Base-by-base conservation (phyloP, 768 basidiomycete species). In the Coprinopsis cinerea region DNA sequence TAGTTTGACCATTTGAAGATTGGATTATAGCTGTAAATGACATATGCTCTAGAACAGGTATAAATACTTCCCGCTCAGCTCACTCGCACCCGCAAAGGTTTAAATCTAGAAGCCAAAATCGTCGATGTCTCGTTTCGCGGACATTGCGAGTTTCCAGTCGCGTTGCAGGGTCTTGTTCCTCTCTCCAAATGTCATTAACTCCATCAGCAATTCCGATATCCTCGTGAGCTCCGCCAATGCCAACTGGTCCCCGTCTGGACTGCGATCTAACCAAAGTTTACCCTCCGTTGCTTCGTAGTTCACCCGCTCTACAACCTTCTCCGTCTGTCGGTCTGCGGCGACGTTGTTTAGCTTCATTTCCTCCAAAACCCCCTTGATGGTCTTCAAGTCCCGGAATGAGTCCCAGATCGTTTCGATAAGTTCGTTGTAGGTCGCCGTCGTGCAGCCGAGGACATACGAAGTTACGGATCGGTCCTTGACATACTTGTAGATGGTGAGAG, bases 381-480 rank as follows among this genome's bases (percentile, higher is more conserved):
- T 88, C 40, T 77, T 74, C 28, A 93, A 67, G 67, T 95, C 91
- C n/a, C 79, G 78, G 71, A 94, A 90, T 48, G 75, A 80, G 6
- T 70, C 66, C 94, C 94, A 97, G 17, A 81, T 80, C n/a, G 88
- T 91, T 58, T 79, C 73, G 23, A 97, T 78, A 17, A 93, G 74
- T 61, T 95, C 91, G 64, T 93, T 92, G 66, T 95, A 96, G 0
- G 85, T 87, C 9, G 75, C 75, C 0, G 92, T 88, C 9, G 89
- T 86, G 65, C 94, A 97, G 2, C 93, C 94, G 58, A 85, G 84
- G 25, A 94, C 85, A 64, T 90, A 97, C 3, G 87, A 91, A 3
- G 83, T 74, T 43, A 85, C 78, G 1, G 88, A 90, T 2, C 83
- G 76, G 34, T 76, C 76, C 34, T 83, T 79, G 0, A 91, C 88